Conservation (phyloP, 1,284 basidiomycete species). For the Ceratobasidium sp. region DNA sequence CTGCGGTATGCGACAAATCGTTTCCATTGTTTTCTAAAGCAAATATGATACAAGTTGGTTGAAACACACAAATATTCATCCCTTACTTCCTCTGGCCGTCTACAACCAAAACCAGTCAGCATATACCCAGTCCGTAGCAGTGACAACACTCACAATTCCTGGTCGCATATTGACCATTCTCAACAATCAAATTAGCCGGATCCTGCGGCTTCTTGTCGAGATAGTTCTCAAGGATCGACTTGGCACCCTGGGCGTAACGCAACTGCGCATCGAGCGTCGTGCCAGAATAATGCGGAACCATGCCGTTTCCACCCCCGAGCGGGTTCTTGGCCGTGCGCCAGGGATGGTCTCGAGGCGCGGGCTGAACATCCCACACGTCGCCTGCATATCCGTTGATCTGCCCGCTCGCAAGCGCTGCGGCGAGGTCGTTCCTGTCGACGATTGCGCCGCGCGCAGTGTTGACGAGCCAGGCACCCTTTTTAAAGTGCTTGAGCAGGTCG, state of each 20-base stretch:
- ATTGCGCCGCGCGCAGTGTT: conserved; percentile 96
- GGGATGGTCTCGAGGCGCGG: conserved; percentile 83
- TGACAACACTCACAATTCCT: conserved; percentile 46
- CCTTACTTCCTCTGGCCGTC: conserved; percentile 26
- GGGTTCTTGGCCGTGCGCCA: conserved; percentile 87
- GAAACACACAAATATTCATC: neutral
- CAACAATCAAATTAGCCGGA: conserved; percentile 82
- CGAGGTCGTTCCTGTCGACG: conserved; percentile 82
- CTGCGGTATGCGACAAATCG: too few species aligned
- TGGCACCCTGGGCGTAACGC: conserved; percentile 84
- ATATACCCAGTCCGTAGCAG: neutral
- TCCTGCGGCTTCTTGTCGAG: conserved; percentile 71
- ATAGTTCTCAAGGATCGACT: conserved; percentile 83
- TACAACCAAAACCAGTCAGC: conserved; percentile 11
- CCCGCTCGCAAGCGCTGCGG: conserved; percentile 77
- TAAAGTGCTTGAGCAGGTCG: conserved; percentile 87
- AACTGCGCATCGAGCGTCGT: conserved; percentile 92
- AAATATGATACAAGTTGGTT: neutral
- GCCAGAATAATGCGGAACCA: conserved; percentile 82
- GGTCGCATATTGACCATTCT: conserved; percentile 56
- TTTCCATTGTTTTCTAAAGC: neutral
- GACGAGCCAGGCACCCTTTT: conserved; percentile 89
- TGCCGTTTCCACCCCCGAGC: conserved; percentile 80
- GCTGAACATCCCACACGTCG: conserved; percentile 81
- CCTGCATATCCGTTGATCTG: conserved; percentile 74